These are phyloP conservation scores for Fusarium vanettenii DNA, from an alignment of 2,329 filamentous ascomycete genomes.

Conservation along the genomic window DNA sequence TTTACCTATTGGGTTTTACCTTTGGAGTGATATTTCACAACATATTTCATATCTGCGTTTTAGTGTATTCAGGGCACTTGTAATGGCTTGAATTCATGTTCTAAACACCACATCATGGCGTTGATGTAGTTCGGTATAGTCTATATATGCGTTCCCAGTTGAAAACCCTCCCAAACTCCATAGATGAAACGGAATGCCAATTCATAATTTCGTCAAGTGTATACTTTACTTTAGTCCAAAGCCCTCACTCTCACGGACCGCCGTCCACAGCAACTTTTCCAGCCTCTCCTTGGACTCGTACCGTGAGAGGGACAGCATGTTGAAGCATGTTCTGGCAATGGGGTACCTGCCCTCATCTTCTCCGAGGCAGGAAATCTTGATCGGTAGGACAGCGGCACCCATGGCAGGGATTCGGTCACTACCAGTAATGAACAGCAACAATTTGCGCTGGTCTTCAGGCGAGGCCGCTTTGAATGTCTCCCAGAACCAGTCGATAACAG, in stretches of 20 bases:
- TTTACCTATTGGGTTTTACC: neutral
- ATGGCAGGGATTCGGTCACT: slow-evolving; percentile 92
- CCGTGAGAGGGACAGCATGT: slow-evolving; percentile 80
- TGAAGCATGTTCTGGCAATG: slow-evolving; percentile 92
- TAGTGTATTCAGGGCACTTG: neutral
- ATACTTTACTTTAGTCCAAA: slow-evolving; percentile 82
- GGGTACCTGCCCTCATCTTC: slow-evolving; percentile 81
- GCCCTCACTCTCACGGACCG: slow-evolving; percentile 90
- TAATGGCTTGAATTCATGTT: neutral
- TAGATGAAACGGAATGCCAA: slow-evolving; percentile 22
- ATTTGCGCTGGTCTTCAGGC: slow-evolving; percentile 77
- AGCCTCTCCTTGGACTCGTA: slow-evolving; percentile 76
- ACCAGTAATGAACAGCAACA: slow-evolving; percentile 89
- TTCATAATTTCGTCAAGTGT: slow-evolving; percentile 34
- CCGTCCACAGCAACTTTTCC: slow-evolving; percentile 81
- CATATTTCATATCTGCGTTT: neutral
- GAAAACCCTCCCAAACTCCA: slow-evolving; percentile 29
- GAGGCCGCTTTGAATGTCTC: slow-evolving; percentile 76
- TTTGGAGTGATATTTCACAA: neutral
- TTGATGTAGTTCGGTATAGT: slow-evolving; percentile 10
- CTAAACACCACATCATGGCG: neutral
- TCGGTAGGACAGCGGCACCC: slow-evolving; percentile 81
- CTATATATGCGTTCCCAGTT: slow-evolving; percentile 23
- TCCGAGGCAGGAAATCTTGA: slow-evolving; percentile 81
- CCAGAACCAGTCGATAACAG: slow-evolving; percentile 89